Base-by-base conservation (phyloP, 2,329 filamentous ascomycete genomes). In the Lachnellula cervina region DNA sequence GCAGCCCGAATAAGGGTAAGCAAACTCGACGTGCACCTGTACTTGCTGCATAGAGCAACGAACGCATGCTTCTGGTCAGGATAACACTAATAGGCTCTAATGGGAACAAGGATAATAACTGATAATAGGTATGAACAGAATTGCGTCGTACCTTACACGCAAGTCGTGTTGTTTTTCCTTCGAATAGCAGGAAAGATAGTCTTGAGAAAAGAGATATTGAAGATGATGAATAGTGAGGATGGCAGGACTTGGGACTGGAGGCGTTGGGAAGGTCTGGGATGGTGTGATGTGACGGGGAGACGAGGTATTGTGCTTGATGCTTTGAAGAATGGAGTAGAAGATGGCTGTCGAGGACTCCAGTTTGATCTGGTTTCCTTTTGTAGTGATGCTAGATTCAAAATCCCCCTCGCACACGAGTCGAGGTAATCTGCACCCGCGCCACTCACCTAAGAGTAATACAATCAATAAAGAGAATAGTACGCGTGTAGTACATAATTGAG, bases 11-110 rank as follows among this genome's bases (percentile, higher is more conserved):
- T n/a, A n/a, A n/a, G 60, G 23, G 72, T 75, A 59, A 48, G 38
- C 5, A 64, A 65, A 14, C 68, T 76, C 0, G 63, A 76, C 56
- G 69, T 74, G 4, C 65, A 2, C 21, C 21, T 21, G 4, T 21
- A 21, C 21, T 21, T 4, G 4, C 21, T 21, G 4, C 76, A 0
- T 72, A 66, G 58, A 68, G 70, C 55, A 71, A 70, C n/a, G 2
- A 51, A 70, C 21, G 21, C 72, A 17, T 68, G 66, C 17, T 67
- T 74, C n/a, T 71, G 71, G 68, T 74, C n/a, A 72, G 71, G 68
- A 57, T 56, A 3, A 68, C 70, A 1, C 67, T 67, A 52, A 16
- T 57, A 49, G 61, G 71, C 8, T 32, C 8, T 23, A 59, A 63
- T 51, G 63, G 68, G 57, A 68, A 66, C 8, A 70, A 58, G 69